These are phyloP conservation scores for Pythium volutum DNA, from an alignment of 352 stramenopile genomes.

Conservation along the genomic window DNA sequence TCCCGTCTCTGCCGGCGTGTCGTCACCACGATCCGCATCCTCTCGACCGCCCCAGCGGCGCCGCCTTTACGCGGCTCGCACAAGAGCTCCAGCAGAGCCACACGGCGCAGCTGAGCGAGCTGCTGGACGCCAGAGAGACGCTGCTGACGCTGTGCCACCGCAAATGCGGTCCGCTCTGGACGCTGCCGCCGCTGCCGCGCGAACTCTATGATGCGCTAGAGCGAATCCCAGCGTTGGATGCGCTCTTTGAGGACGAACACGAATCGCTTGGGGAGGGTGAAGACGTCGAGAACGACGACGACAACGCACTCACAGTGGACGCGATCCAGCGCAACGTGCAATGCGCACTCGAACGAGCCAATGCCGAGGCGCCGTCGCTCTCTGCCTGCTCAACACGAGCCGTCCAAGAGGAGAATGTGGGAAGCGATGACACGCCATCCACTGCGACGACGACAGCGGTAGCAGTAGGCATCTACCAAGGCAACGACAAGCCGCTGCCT, in stretches of 20 bases:
- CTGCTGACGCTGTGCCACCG: slow-evolving; percentile 20
- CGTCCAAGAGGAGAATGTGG: not conserved
- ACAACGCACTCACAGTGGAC: not conserved
- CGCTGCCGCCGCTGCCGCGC: slow-evolving; percentile 11
- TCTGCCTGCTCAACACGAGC: slow-evolving; percentile 1
- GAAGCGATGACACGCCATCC: not conserved
- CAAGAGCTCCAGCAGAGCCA: slow-evolving; percentile 21
- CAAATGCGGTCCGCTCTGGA: slow-evolving; percentile 14
- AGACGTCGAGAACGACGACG: not conserved
- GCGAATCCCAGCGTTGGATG: slow-evolving; percentile 1
- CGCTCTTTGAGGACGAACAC: slow-evolving; percentile 18
- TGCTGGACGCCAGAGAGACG: slow-evolving; percentile 13
- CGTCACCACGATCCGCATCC: too few relatives aligned
- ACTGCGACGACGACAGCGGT: too few relatives aligned
- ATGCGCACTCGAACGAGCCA: not conserved
- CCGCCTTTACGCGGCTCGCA: slow-evolving; percentile 17
- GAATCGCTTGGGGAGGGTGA: not conserved
- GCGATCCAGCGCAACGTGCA: slow-evolving; percentile 12
- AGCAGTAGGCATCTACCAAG: too few relatives aligned
- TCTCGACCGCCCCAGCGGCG: slow-evolving; percentile 5
- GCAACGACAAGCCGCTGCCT: not conserved
- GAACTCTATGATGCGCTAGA: slow-evolving; percentile 6
- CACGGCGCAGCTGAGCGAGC: slow-evolving; percentile 10
- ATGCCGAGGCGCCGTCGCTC: slow-evolving; percentile 2
- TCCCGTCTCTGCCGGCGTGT: slow-evolving; percentile 1